Percentiles rank a stretch among this genome's conserved stretches.
These are phyloP conservation scores for Colletotrichum liaoningense DNA, from an alignment of 2,329 filamentous ascomycete genomes.

Conservation along the genomic window DNA sequence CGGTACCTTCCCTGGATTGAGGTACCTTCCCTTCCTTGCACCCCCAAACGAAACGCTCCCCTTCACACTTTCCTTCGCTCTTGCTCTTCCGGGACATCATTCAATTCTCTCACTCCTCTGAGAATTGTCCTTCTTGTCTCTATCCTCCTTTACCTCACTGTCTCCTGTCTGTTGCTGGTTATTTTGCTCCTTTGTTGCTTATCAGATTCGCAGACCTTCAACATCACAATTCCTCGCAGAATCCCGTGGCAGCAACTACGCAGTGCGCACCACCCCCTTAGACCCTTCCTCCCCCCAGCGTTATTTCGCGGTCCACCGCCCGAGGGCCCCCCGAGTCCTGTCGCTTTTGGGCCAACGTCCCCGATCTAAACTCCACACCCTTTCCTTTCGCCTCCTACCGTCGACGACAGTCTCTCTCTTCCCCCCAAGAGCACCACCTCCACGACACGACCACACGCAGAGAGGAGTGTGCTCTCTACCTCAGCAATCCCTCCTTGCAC, in stretches of 20 bases:
- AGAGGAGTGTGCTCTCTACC: slow-evolving; percentile 13
- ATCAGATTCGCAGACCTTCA: not conserved
- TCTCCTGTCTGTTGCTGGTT: not conserved
- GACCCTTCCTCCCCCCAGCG: slow-evolving; percentile 29
- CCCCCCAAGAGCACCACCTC: slow-evolving; percentile 31
- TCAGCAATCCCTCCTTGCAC: slow-evolving; percentile 2
- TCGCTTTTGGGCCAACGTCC: slow-evolving; percentile 34
- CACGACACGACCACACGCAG: slow-evolving; percentile 17
- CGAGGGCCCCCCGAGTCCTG: slow-evolving; percentile 33
- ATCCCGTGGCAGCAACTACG: slow-evolving; percentile 16
- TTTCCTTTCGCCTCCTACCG: slow-evolving; percentile 33
- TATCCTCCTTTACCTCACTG: not conserved
- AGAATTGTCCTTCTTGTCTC: not conserved
- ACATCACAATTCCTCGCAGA: slow-evolving; percentile 8
- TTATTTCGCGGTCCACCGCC: slow-evolving; percentile 36
- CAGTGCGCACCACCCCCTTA: slow-evolving; percentile 22
- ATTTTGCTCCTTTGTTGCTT: not conserved
- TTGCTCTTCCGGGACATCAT: slow-evolving; percentile 4
- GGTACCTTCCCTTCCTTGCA: slow-evolving; percentile 24
- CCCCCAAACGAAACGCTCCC: slow-evolving; percentile 32
- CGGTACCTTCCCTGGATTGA: slow-evolving; percentile 3
- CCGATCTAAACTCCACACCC: slow-evolving; percentile 36
- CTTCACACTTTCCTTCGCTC: slow-evolving; percentile 17
- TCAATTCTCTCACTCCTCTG: slow-evolving; percentile 14
- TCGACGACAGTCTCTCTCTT: slow-evolving; percentile 35